Base-by-base conservation (phyloP, 495 filamentous ascomycete genomes). In the Hypomontagnella submonticulosa region DNA sequence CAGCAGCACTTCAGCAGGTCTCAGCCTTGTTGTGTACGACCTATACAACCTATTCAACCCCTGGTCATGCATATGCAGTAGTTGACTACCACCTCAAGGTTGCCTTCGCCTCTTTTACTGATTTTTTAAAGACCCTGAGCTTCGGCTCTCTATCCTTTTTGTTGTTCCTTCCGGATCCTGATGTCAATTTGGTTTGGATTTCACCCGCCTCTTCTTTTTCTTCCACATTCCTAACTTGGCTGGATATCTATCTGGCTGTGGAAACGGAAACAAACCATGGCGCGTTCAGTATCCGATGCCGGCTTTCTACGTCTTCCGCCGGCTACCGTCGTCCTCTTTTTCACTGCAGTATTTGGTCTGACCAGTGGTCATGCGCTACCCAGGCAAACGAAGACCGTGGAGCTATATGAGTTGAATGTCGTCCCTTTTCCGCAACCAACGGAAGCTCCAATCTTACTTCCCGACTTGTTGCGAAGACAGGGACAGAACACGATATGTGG, bases 401-500 rank as follows among this genome's bases (percentile, higher is more conserved):
- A 73, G 11, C 57, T 76, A 44, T 75, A 68, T 18, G 74, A 70
- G 44, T 66, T 83, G 67, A 73, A 79, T 43, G 80, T 81, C 30
- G 70, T 77, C 18, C 65, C 80, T 41, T 82, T 77, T 70, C 77
- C 79, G 11, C 72, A 63, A 16, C 75, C 79, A 9, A 80, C 81
- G 23, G 70, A 75, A 19, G 65, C 76, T n/a, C 78, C 78, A 12
- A 59, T 69, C 8, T 59, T 65, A 43, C 62, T 74, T 34, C 73
- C 73, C 60, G 74, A 75, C 11, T 67, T 78, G 16, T 73, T 72
- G 10, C 74, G 70, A 41, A 77, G 76, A 33, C 73, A 81, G 23
- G 71, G 57, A 38, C 46, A 66, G 19, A 81, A 80, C 68, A 83
- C 81, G 3, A 61, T 83, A 37, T 83, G 81, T 53, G 81, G 81